Percentiles rank a stretch among this genome's conserved stretches.
Conservation (phyloP, 176 grass and related monocot species). For the Microstegium vimineum region DNA sequence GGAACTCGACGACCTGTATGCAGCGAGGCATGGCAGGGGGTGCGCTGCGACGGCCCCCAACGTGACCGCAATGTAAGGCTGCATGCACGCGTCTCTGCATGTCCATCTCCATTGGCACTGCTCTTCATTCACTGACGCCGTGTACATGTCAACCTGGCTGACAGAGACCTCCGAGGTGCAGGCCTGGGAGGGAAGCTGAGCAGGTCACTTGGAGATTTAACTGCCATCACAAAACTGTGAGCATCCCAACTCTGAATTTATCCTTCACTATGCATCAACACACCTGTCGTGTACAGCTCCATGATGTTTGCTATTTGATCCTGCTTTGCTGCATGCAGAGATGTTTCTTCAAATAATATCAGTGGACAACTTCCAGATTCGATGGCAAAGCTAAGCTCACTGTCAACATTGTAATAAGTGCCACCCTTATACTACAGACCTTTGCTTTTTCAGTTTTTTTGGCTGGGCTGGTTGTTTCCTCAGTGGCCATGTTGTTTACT, state of each 20-base stretch:
- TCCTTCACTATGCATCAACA: not conserved
- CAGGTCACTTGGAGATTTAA: conserved; percentile 39
- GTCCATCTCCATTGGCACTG: not conserved
- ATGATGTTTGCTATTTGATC: not conserved
- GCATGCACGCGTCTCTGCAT: too few species aligned
- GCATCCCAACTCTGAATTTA: not conserved
- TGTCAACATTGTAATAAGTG: conserved; percentile 38
- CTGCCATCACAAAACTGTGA: conserved; percentile 44
- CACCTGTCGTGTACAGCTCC: not conserved
- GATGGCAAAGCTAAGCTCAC: conserved; percentile 34
- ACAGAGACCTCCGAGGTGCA: conserved; percentile 48
- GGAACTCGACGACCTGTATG: conserved; percentile 50
- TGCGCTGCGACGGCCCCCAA: conserved; percentile 46
- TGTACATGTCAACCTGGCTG: not conserved
- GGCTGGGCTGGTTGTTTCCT: too few species aligned
- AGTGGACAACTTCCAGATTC: conserved; percentile 37
- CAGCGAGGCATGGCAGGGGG: conserved; percentile 54
- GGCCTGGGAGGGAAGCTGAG: conserved; percentile 49
- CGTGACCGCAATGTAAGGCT: conserved; percentile 44
- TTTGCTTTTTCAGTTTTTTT: too few species aligned
- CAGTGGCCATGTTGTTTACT: too few species aligned
- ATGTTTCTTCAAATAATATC: conserved; percentile 53
- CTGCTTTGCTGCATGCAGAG: conserved; percentile 17
- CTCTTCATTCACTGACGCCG: not conserved
- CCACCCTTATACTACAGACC: too few species aligned